Percentiles rank a stretch among this genome's conserved stretches.
These are phyloP conservation scores for Aureobasidium sp. DNA, from an alignment of 2,329 filamentous ascomycete genomes.

Conservation along the genomic window DNA sequence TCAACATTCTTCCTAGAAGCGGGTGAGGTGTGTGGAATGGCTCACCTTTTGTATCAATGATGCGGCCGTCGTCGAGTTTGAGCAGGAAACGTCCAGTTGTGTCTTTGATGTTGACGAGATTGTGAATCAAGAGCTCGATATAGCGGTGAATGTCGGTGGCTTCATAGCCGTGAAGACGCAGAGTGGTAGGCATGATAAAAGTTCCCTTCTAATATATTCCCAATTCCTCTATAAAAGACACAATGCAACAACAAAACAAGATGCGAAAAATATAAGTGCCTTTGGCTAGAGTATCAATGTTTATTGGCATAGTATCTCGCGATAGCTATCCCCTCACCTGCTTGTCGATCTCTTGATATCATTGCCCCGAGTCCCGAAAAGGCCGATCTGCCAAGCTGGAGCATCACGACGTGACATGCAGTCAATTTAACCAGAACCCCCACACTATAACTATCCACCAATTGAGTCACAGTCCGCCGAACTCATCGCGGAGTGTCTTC, in stretches of 20 bases:
- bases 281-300: background rate
- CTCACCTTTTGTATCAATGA: conserved; percentile 67
- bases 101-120: conserved; percentile 71
- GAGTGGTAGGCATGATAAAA: conserved; percentile 27
- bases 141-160: conserved; percentile 41
- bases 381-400: conserved; percentile 8
- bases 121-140: conserved; percentile 60
- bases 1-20: background rate
- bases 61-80: conserved; percentile 59
- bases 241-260: background rate
- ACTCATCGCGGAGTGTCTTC: background rate
- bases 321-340: background rate
- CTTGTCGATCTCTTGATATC: background rate
- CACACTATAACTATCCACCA: background rate
- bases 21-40: too few relatives aligned
- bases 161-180: conserved; percentile 32
- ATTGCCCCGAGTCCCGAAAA: background rate
- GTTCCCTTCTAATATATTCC: background rate
- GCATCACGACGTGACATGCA: background rate
- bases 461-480: background rate
- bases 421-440: background rate
- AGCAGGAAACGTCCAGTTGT: conserved; percentile 65
- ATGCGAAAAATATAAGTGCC: background rate
- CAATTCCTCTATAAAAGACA: background rate
- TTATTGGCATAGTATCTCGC: background rate